Evolutionary conservation across 2,329 filamentous ascomycete species (phyloP).

Genomic region (Beauveria asiatica): DNA sequence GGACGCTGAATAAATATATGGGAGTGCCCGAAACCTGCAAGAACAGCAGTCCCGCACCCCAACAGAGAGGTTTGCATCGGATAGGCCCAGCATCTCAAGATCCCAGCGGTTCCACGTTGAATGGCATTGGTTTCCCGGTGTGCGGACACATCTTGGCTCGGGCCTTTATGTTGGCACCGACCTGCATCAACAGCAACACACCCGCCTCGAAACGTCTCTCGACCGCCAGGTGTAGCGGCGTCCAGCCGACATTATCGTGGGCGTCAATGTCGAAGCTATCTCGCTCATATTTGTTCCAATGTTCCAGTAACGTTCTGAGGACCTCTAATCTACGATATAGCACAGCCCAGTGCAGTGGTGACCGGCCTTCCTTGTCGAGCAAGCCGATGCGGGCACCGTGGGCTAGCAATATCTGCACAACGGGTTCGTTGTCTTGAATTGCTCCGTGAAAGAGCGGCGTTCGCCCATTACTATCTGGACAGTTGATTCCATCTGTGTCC

Average conservation of each 20-base stretch:
- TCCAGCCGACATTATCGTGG: background rate
- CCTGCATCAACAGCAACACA: background rate
- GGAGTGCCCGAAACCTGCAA: background rate
- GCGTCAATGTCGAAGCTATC: background rate
- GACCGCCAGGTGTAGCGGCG: background rate
- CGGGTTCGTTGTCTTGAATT: background rate
- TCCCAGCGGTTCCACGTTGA: background rate
- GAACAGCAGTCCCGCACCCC: background rate
- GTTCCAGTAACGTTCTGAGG: background rate
- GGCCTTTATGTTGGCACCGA: background rate
- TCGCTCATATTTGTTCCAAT: background rate
- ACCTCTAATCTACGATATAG: background rate
- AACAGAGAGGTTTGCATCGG: background rate
- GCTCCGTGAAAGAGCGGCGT: slow-evolving; percentile 1
- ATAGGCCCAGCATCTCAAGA: background rate
- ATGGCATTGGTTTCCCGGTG: background rate
- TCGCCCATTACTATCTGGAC: background rate
- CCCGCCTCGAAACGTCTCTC: slow-evolving; percentile 1
- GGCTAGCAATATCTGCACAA: background rate
- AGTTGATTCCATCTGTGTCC: slow-evolving; percentile 1
- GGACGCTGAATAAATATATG: background rate
- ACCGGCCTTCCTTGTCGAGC: background rate
- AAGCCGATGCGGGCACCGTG: background rate
- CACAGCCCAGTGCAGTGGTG: background rate
- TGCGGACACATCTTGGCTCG: background rate